These are phyloP conservation scores for Pseudogymnoascus sp. DNA, from an alignment of 2,329 filamentous ascomycete species.

Conservation along the genomic window DNA sequence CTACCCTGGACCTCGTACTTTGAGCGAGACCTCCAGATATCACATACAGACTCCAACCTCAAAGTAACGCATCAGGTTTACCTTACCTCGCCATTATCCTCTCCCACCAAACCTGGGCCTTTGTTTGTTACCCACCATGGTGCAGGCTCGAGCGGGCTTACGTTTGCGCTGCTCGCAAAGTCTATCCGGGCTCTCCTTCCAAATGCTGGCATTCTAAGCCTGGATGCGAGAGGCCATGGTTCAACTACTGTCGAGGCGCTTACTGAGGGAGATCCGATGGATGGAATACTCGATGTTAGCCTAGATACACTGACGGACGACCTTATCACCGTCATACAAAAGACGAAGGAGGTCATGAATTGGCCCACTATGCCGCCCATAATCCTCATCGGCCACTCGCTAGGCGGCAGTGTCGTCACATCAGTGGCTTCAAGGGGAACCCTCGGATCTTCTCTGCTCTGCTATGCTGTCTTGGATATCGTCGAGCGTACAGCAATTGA, in stretches of 20 bases:
- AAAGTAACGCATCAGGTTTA: conserved; percentile 73
- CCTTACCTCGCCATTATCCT: conserved; percentile 77
- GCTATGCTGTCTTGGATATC: conserved; percentile 86
- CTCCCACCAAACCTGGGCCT: conserved; percentile 64
- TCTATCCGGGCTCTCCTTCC: conserved; percentile 73
- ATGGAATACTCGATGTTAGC: conserved; percentile 53
- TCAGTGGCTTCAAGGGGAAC: conserved; percentile 63
- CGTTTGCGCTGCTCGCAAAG: conserved; percentile 73
- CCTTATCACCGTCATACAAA: conserved; percentile 58
- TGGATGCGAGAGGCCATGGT: conserved; percentile 84
- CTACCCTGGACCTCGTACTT: conserved; percentile 80
- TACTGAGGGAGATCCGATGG: conserved; percentile 23
- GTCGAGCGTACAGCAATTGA: conserved; percentile 96
- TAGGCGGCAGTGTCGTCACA: conserved; percentile 86
- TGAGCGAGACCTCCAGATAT: conserved; percentile 73
- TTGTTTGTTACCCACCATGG: conserved; percentile 93
- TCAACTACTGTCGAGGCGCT: conserved; percentile 45
- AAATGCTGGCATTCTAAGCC: conserved; percentile 70
- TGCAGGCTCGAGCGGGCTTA: conserved; percentile 84
- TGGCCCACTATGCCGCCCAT: conserved; percentile 69
- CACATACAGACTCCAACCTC: conserved; percentile 33
- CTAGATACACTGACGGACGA: conserved; percentile 67
- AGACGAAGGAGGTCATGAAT: conserved; percentile 58
- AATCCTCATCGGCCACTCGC: conserved; percentile 81
- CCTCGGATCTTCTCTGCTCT: conserved; percentile 63